A percentile compares a stretch with the other conserved stretches of the same genome.
These are phyloP conservation scores for Raffaelea ambrosiae DNA, from an alignment of 2,329 filamentous ascomycete genomes.

Conservation along the genomic window DNA sequence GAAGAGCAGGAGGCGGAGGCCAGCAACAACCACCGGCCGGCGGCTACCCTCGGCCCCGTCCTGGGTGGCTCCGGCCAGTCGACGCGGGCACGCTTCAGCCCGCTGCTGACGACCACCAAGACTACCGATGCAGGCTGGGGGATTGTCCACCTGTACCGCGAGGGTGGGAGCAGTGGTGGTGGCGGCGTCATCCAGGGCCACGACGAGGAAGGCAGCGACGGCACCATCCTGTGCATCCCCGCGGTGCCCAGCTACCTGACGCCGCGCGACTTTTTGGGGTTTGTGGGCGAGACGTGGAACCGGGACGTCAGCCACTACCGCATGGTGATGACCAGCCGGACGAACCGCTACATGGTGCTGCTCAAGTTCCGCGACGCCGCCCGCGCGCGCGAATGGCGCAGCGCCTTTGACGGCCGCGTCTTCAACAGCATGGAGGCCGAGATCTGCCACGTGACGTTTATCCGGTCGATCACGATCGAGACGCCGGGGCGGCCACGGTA, in stretches of 20 bases:
- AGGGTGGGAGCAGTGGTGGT: slow-evolving; percentile 36
- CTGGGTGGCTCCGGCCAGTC: slow-evolving; percentile 57
- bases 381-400: slow-evolving; percentile 71
- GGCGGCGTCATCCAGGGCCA: slow-evolving; percentile 14
- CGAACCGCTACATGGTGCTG: slow-evolving; percentile 89
- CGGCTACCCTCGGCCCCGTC: slow-evolving; percentile 39
- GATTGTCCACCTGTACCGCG: slow-evolving; percentile 87
- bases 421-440: slow-evolving; percentile 94
- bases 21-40: slow-evolving; percentile 14
- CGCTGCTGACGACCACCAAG: slow-evolving; percentile 52
- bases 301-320: slow-evolving; percentile 86
- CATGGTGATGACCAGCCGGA: slow-evolving; percentile 81
- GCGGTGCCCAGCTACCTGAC: slow-evolving; percentile 93
- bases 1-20: slow-evolving; percentile 11
- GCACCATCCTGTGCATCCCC: slow-evolving; percentile 84
- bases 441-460: slow-evolving; percentile 89
- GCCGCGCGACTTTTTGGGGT: slow-evolving; percentile 82
- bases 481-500: slow-evolving; percentile 34
- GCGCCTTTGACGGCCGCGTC: slow-evolving; percentile 82
- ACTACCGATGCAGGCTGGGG: slow-evolving; percentile 83
- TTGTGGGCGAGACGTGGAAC: slow-evolving; percentile 80
- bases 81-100: slow-evolving; percentile 76
- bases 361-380: slow-evolving; percentile 80
- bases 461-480: slow-evolving; percentile 84
- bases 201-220: slow-evolving; percentile 38